These are phyloP conservation scores for Chaetomium strumarium DNA, from an alignment of 2,329 filamentous ascomycete genomes.

Conservation along the genomic window DNA sequence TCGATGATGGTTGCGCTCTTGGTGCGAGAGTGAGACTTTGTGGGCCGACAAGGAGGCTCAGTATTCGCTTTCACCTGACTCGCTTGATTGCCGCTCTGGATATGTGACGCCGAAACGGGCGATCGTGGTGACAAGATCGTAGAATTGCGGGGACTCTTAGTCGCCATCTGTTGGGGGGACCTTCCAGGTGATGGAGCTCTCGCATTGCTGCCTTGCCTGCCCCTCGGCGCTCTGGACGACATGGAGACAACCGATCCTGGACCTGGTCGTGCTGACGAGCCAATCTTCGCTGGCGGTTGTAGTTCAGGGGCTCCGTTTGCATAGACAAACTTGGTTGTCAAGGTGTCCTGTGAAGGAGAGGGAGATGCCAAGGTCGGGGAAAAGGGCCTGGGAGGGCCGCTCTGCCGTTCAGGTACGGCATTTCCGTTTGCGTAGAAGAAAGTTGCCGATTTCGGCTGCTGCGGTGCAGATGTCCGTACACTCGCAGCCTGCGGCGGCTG, in stretches of 20 bases:
- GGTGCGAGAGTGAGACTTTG: constrained; percentile 33
- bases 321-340: constrained; percentile 65
- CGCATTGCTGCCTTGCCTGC: constrained; percentile 36
- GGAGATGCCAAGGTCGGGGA: constrained; percentile 32
- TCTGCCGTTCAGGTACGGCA: constrained; percentile 35
- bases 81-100: constrained; percentile 21
- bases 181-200: constrained; percentile 50
- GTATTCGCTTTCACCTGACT: constrained; percentile 40
- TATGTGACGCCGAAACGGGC: constrained; percentile 18
- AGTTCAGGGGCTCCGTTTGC: constrained; percentile 59
- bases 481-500: constrained; percentile 17
- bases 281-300: constrained; percentile 31
- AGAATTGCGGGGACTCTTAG: constrained; percentile 10
- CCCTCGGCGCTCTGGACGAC: constrained; percentile 37
- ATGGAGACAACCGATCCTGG: constrained; percentile 44
- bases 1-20: constrained; percentile 33
- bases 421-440: constrained; percentile 54
- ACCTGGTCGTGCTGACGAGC: constrained; percentile 31
- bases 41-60: constrained; percentile 29
- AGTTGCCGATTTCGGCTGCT: constrained; percentile 35
- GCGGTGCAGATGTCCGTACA: constrained; percentile 30
- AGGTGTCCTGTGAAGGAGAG: constrained; percentile 22
- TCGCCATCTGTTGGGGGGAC: constrained; percentile 23
- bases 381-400: constrained; percentile 29
- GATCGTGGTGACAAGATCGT: constrained; percentile 17